phyloP scores from a whole-genome alignment of 257 asterid genomes.

The Ligustrum vulgare region DNA sequence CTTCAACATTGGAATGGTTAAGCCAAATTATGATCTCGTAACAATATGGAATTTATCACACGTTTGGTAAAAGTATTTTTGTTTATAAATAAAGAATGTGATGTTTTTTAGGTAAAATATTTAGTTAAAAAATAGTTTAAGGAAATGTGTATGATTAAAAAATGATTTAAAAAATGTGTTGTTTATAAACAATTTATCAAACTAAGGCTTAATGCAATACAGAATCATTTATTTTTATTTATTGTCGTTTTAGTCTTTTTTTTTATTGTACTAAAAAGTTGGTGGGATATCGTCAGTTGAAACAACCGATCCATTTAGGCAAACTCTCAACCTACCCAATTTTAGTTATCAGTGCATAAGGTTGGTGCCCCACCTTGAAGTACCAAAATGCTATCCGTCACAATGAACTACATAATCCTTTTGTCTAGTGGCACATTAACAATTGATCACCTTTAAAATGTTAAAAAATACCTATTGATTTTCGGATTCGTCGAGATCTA shows the following conservation, averaged over 20 bases:
- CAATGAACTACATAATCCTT: not conserved
- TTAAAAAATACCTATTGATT: no score
- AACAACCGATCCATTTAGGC: conserved; percentile 33
- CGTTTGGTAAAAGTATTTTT: no score
- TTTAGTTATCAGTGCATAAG: conserved; percentile 13
- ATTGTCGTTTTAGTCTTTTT: not conserved
- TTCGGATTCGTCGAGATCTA: no score
- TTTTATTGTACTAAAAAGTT: conserved; percentile 5
- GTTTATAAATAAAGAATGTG: no score
- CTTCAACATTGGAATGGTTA: not conserved
- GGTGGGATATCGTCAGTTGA: conserved; percentile 35
- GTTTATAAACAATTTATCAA: no score
- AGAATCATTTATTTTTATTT: not conserved
- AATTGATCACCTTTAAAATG: not conserved
- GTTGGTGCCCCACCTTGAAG: conserved; percentile 45
- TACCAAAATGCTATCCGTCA: conserved; percentile 32
- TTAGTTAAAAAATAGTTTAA: no score
- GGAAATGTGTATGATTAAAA: no score
- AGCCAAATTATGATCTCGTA: not conserved
- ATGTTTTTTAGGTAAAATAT: no score
- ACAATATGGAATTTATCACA: not conserved
- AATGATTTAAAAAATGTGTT: no score
- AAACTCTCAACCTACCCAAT: conserved; percentile 31
- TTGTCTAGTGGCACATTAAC: not conserved
- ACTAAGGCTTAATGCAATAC: no score